Base-by-base conservation (phyloP, 768 basidiomycete species). In the Russula brevipes region DNA sequence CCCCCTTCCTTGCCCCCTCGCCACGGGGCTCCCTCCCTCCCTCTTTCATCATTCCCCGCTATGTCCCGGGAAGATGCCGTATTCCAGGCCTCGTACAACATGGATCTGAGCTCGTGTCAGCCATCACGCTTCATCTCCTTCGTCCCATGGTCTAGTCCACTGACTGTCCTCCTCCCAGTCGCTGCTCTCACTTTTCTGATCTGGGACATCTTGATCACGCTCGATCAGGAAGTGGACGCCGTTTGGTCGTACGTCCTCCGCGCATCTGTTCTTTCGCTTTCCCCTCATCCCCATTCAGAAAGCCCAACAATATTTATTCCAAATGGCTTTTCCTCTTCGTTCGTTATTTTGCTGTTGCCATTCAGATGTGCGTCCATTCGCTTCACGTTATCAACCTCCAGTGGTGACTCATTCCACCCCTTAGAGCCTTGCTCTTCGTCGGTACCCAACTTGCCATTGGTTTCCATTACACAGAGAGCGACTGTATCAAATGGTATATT, bases 171-270 rank as follows among this genome's bases (percentile, higher is more conserved):
- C 4, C n/a, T 24, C 33, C 36, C 35, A 73, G 76, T 72, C 33
- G 71, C 74, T 0, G 69, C 71, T 2, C 50, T 72, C 44, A 54
- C 60, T 7, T 62, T 76, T 31, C 54, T 70, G 52, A 61, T 72
- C 8, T 74, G 70, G 61, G 76, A 76, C 35, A 57, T 67, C 16
- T 17, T 74, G 4, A 57, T 71, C 47, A 71, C 69, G 4, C 64
- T 71, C 31, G 66, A 61, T 31, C 68, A 62, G 14, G 75, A 74
- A 51, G 63, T 70, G 1, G 70, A 70, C 42, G 66, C 70, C 30
- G 51, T 76, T 24, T 76, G 75, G 74, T 66, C 65, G 76, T 77
- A 50, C 64, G 71, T 68, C 2, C n/a, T 30, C 10, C 24, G 30
- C 24, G 24, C 24, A 55, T 44, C n/a, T 60, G 17, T 30, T 3